A percentile compares a stretch with the other conserved stretches of the same genome.
phyloP scores from a whole-genome alignment of 139 green algal species.

The Micractinium conductrix region DNA sequence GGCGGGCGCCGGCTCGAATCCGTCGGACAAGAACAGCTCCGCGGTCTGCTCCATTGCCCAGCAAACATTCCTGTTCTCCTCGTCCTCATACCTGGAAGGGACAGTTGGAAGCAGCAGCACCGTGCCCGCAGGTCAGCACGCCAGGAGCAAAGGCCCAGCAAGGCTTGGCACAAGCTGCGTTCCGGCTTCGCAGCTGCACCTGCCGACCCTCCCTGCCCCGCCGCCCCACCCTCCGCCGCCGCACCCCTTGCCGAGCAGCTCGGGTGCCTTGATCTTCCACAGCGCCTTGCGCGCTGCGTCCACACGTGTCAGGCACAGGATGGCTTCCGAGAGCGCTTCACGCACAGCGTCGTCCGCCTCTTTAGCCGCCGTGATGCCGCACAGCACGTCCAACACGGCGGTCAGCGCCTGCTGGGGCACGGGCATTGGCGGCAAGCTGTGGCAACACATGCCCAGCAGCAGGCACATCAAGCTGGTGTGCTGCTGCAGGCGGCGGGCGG shows the following conservation, averaged over 20 bases:
- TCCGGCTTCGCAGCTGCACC: background rate
- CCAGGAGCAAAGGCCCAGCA: too few species aligned
- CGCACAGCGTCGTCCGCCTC: constrained; percentile 59
- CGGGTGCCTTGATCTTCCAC: constrained; percentile 68
- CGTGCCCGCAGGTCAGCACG: too few species aligned
- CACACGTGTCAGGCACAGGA: constrained; percentile 62
- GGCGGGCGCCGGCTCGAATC: constrained; percentile 15
- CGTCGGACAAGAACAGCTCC: constrained; percentile 54
- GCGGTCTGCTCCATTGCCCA: constrained; percentile 71
- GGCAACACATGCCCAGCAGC: too few species aligned
- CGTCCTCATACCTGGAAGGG: constrained; percentile 66
- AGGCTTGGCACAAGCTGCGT: too few species aligned
- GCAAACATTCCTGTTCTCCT: constrained; percentile 67
- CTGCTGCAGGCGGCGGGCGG: too few species aligned
- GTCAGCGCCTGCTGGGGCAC: constrained; percentile 49
- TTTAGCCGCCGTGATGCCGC: constrained; percentile 27
- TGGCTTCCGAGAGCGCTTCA: constrained; percentile 65
- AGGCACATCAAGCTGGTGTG: too few species aligned
- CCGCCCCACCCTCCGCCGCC: too few species aligned
- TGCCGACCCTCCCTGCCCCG: background rate
- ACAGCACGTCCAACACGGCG: constrained; percentile 56
- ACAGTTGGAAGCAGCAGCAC: background rate
- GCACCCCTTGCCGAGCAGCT: constrained; percentile 69
- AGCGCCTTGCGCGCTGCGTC: constrained; percentile 62
- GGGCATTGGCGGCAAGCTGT: too few species aligned